A percentile compares a stretch with the other conserved stretches of the same genome.
Conservation (phyloP, 192 early-diverging fungal species). For the Linnemannia zychae region DNA sequence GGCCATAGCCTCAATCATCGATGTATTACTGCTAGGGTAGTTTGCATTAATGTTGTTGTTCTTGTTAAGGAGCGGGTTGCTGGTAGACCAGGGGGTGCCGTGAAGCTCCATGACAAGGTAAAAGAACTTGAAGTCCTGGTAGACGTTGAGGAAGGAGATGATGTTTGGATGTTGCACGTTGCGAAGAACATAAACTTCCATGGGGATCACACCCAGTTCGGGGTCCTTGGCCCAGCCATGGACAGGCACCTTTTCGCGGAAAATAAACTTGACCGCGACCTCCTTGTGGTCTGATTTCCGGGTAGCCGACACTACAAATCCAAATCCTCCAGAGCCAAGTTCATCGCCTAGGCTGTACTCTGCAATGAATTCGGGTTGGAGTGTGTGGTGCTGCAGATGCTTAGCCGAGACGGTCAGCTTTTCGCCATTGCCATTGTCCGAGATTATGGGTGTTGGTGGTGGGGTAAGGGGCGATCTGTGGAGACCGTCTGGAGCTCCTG, state of each 20-base stretch:
- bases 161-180: slow-evolving; percentile 69
- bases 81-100: slow-evolving; percentile 68
- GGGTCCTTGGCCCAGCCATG: slow-evolving; percentile 67
- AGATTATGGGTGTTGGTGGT: slow-evolving; percentile 47
- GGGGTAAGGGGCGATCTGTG: slow-evolving; percentile 45
- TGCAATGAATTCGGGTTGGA: slow-evolving; percentile 62
- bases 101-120: slow-evolving; percentile 79
- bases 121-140: slow-evolving; percentile 66
- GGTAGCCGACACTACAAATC: slow-evolving; percentile 77
- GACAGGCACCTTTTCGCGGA: slow-evolving; percentile 66
- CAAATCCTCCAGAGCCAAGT: slow-evolving; percentile 83
- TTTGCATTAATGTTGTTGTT: slow-evolving; percentile 5
- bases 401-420: slow-evolving; percentile 58
- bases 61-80: slow-evolving; percentile 48
- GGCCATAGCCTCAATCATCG: slow-evolving; percentile 50
- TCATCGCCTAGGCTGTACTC: slow-evolving; percentile 68
- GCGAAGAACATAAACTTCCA: slow-evolving; percentile 73
- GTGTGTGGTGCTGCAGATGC: slow-evolving; percentile 55
- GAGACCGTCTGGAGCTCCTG: background rate
- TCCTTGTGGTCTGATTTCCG: slow-evolving; percentile 64
- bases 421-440: slow-evolving; percentile 20
- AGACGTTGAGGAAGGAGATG: slow-evolving; percentile 67
- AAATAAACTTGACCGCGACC: slow-evolving; percentile 79
- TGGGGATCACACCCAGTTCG: slow-evolving; percentile 68
- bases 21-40: slow-evolving; percentile 15